Percentiles rank a stretch among this genome's conserved stretches.
These are phyloP conservation scores for Eucalyptus cloeziana DNA, from an alignment of 345 rosid genomes.

Conservation along the genomic window DNA sequence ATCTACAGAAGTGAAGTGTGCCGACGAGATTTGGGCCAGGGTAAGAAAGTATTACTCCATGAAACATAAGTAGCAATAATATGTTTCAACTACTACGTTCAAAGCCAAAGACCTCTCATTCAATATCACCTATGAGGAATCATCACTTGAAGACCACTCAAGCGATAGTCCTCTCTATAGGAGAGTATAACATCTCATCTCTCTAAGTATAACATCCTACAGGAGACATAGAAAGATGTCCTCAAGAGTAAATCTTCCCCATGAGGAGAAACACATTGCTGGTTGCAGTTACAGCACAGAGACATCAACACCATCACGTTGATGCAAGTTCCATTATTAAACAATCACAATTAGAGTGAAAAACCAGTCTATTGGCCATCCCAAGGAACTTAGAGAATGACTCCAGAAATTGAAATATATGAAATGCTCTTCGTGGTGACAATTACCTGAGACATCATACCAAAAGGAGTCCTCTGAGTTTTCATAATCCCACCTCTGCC, in stretches of 20 bases:
- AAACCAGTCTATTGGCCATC: not conserved
- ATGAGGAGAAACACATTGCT: not conserved
- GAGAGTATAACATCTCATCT: not conserved
- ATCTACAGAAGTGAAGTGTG: not conserved
- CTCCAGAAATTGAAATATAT: not conserved
- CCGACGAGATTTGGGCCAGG: not conserved
- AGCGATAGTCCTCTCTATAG: not conserved
- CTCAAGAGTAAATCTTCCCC: not conserved
- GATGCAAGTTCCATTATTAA: not conserved
- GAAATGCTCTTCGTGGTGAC: not conserved
- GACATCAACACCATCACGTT: not conserved
- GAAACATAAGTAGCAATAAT: not conserved
- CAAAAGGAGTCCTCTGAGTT: slow-evolving; percentile 81
- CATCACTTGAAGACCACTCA: not conserved
- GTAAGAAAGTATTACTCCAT: not conserved
- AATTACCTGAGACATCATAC: slow-evolving; percentile 77
- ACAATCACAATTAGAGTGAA: not conserved
- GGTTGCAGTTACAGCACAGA: not conserved
- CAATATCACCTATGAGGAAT: not conserved
- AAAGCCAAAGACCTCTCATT: not conserved
- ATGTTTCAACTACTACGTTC: not conserved
- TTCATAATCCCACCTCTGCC: slow-evolving; percentile 74
- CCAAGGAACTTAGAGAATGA: not conserved
- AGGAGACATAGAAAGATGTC: not conserved
- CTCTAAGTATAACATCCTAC: not conserved